Percentiles rank a stretch among this genome's conserved stretches.
Conservation (phyloP, 176 grass and related monocot species). For the Aegilops tauschii region DNA sequence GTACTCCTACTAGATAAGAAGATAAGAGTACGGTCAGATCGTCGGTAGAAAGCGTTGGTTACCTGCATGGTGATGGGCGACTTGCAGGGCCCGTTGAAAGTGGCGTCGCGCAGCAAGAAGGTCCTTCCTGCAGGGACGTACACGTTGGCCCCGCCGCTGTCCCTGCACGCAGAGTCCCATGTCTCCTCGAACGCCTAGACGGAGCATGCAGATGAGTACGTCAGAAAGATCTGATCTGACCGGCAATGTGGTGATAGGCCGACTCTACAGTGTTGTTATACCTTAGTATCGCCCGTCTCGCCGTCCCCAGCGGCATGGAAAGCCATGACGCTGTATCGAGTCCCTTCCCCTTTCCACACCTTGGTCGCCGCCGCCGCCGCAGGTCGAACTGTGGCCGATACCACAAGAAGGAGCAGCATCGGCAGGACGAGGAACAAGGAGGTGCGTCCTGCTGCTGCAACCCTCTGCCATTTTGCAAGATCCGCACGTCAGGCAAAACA, state of each 20-base stretch:
- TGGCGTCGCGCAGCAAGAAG: constrained; percentile 36
- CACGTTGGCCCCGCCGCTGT: background rate
- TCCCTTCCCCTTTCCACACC: background rate
- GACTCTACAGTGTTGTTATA: background rate
- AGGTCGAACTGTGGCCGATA: background rate
- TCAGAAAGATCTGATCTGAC: background rate
- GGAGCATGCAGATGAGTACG: background rate
- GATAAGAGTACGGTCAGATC: too few relatives aligned
- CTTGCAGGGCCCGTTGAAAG: constrained; percentile 44
- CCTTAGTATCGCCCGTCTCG: constrained; percentile 47
- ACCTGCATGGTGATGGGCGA: constrained; percentile 44
- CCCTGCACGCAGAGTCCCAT: constrained; percentile 47
- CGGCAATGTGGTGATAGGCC: background rate
- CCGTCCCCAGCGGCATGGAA: constrained; percentile 48
- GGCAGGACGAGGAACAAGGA: background rate
- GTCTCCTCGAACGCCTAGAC: constrained; percentile 46
- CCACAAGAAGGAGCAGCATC: constrained; percentile 8
- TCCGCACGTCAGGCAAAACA: background rate
- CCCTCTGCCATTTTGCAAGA: background rate
- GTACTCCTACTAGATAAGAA: too few relatives aligned
- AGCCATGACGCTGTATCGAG: constrained; percentile 34
- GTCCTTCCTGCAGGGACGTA: constrained; percentile 36
- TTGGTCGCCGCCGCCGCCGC: background rate
- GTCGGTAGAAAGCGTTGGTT: background rate
- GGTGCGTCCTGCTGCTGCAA: background rate